Base-by-base conservation (phyloP, 2,329 filamentous ascomycete genomes). In the Basipetospora chlamydospora region DNA sequence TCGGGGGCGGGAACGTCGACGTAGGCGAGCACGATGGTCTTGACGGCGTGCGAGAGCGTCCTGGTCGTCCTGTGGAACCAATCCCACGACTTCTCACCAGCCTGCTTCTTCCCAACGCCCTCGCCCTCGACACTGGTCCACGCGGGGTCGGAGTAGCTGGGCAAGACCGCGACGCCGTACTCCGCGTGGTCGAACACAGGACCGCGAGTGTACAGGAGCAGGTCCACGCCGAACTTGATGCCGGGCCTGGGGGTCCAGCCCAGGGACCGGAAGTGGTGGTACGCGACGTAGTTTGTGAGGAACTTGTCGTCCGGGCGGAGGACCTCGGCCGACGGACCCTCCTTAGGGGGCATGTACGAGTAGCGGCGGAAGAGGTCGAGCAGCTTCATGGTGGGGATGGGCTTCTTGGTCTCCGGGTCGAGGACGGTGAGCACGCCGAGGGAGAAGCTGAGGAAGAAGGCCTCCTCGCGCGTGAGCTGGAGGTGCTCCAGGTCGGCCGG, bases 151-250 rank as follows among this genome's bases (percentile, higher is more conserved):
- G 68, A 77, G 51, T 92, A 96, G 0, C 85, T 79, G 0, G 90
- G 88, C 3, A 96, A 53, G 28, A 98, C 74, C 17, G 88, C 66
- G 29, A 95, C 61, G 1, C 84, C 87, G 51, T 95, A 98, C 51
- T 96, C 86, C 16, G 90, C 90, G 52, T 98, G 90, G 16, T 85
- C 77, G 54, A 98, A 96, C 0, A 90, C 88, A 0, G 90, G 90
- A 0, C 90, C 90, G 15, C 86, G 79, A 39, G 85, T 78, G 58
- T 98, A 98, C 6, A 98, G 70, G n/a, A 98, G 63, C 63, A 84
- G 95, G 55, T 98, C 90, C 8, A 86, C 82, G 16, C 83, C 84
- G 48, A 98, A 98, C 52, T 98, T 98, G 53, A 93, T 78, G 25
- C 90, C 92, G 5, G 82, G 77, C 11, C 92, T 79, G 1, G 92